Base-by-base conservation (phyloP, 768 basidiomycete species). In the Boletales sp. region DNA sequence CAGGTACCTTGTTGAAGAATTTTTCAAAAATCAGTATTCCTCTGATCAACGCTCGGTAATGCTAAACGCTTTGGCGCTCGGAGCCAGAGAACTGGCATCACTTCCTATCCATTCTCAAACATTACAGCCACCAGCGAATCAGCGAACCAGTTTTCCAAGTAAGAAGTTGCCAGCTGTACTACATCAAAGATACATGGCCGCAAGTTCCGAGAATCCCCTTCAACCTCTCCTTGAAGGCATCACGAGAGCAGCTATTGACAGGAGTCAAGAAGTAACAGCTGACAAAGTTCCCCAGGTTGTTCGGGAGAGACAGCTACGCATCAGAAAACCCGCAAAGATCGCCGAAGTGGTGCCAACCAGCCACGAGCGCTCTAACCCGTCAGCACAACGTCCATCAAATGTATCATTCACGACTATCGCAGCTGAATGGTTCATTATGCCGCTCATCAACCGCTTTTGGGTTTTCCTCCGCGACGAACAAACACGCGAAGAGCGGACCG, bases 361-460 rank as follows among this genome's bases (percentile, higher is more conserved):
- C 55, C 48, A 32, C 13, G 46, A 58, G 48, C 70, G 66, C 32
- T 21, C 18, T 8, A 10, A 55, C 19, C 36, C 50, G 13, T 48
- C 47, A 3, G 47, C 31, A 14, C 53, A 44, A 21, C 49, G 8
- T 8, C 54, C 56, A 33, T 48, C 53, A 8, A 45, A 37, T 6
- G 58, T 69, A 30, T 72, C 77, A 2, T 88, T 86, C 61, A 82
- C 80, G 17, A 76, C 81, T 46, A 71, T 98, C 25, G 92, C 93
- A 0, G 89, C 89, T 0, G 91, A 94, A 62, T 84, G 72, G 68
- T 98, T 97, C 71, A 80, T 96, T 44, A 81, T 85, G 51, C 96
- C 96, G 0, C 73, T 98, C 46, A 80, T 97, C 70, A 87, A 94
- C 58, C 81, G 86, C n/a, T 96, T 98, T 70, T 99, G 94, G 94